A percentile compares a stretch with the other conserved stretches of the same genome.
These are phyloP conservation scores for Wickerhamomyces ciferrii DNA, from an alignment of 805 yeast species.

Conservation along the genomic window DNA sequence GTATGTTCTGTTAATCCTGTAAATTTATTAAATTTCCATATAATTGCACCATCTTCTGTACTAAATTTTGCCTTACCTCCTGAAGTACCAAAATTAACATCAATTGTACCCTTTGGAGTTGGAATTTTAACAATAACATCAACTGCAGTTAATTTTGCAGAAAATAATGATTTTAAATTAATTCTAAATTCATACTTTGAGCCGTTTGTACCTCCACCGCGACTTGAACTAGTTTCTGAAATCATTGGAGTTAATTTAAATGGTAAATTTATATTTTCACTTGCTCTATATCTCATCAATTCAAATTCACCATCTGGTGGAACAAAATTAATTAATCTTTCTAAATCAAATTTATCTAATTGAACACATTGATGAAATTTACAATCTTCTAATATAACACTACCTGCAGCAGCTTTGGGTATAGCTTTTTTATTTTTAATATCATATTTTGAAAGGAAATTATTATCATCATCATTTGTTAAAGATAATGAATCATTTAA, in stretches of 20 bases:
- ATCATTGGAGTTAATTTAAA: slow-evolving; percentile 59
- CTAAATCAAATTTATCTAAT: slow-evolving; percentile 59
- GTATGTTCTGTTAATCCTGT: slow-evolving; percentile 61
- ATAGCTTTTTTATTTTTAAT: slow-evolving; percentile 24
- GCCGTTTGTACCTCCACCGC: too few relatives aligned
- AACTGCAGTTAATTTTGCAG: slow-evolving; percentile 53
- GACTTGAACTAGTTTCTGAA: too few relatives aligned
- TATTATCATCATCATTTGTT: slow-evolving; percentile 14
- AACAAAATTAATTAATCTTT: slow-evolving; percentile 60
- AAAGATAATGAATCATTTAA: slow-evolving; percentile 49
- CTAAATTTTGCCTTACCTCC: slow-evolving; percentile 66
- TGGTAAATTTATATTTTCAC: slow-evolving; percentile 62
- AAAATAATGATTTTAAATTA: slow-evolving; percentile 57
- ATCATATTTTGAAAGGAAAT: slow-evolving; percentile 22
- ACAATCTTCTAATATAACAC: slow-evolving; percentile 64
- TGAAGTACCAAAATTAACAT: slow-evolving; percentile 38
- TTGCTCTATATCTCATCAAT: slow-evolving; percentile 66
- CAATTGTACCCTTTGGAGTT: slow-evolving; percentile 56
- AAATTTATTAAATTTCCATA: slow-evolving; percentile 69
- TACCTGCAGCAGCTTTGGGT: slow-evolving; percentile 39
- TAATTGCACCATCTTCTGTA: slow-evolving; percentile 56
- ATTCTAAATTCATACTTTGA: slow-evolving; percentile 49
- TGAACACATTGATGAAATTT: slow-evolving; percentile 87
- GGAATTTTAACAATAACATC: slow-evolving; percentile 64
- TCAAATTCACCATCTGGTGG: slow-evolving; percentile 91